Evolutionary conservation across 2,329 filamentous ascomycete genomes (phyloP).

Genomic region (Fusarium tjaetaba): DNA sequence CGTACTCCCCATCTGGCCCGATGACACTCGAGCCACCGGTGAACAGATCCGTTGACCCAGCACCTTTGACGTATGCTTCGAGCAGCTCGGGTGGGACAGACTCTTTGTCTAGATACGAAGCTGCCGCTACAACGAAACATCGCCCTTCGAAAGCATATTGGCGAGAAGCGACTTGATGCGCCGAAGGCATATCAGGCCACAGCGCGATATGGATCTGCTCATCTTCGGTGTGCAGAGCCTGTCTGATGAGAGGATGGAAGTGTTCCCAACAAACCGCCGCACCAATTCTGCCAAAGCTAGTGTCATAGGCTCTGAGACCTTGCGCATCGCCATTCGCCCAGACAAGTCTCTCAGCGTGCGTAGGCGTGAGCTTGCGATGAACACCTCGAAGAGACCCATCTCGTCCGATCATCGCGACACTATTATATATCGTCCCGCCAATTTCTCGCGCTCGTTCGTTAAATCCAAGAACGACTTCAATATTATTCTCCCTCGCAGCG

Average conservation of each 20-base stretch:
- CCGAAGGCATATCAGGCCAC: background rate
- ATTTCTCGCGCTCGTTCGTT: background rate
- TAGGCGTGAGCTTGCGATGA: background rate
- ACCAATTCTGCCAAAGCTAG: rapidly evolving
- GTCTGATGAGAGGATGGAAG: background rate
- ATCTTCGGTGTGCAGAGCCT: background rate
- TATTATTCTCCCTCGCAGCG: background rate
- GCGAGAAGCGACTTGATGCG: background rate
- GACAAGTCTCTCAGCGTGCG: background rate
- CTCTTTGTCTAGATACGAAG: rapidly evolving
- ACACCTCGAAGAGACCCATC: background rate
- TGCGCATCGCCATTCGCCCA: background rate
- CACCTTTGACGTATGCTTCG: background rate
- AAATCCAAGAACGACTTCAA: background rate
- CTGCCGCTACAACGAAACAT: background rate
- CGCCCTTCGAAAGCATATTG: background rate
- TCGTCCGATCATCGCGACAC: background rate
- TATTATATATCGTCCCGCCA: background rate
- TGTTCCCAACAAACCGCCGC: background rate
- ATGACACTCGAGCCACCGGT: background rate
- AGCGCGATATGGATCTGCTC: background rate
- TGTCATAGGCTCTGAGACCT: background rate
- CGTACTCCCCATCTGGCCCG: background rate
- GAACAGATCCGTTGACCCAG: background rate
- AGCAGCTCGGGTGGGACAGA: background rate